Evolutionary conservation across 2,329 filamentous ascomycete species (phyloP), one percentile per base, ranked within the genome.

Genomic region (Fusarium musae): DNA sequence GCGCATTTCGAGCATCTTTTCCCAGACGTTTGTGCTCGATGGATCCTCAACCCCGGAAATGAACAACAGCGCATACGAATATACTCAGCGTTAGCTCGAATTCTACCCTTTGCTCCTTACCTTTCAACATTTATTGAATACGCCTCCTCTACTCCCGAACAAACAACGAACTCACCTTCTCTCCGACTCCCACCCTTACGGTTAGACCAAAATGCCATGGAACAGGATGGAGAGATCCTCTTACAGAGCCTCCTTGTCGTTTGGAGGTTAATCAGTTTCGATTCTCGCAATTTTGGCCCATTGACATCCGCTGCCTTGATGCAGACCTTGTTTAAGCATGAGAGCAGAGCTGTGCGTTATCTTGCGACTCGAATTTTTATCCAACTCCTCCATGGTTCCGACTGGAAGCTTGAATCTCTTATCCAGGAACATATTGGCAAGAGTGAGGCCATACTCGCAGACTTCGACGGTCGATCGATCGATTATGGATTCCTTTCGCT

Each of bases 331-430:
- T 92, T 97, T 75, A 84, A 85, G 58, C 88, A 92, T 79, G 78
- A 82, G 52, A 86, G 87, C 74, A 84, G 83, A 66, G 84, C 88
- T 21, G 88, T 97, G 57, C 90, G 93, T 82, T 97, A 95, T 81
- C 86, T 98, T 69, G 92, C 95, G 19, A 88, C 97, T 63, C 90
- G 94, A 72, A 90, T 95, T 66, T 93, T 97, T 73, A 95, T 92
- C 78, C 86, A 94, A 71, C 90, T 94, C 64, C 89, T 97, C 75
- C 90, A 91, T 77, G 93, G 93, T 36, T 92, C 96, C 8, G 96
- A 99, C 81, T 85, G 88, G 72, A 93, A 93, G 70, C 87, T 93
- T 53, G 92, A 97, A 78, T 85, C 88, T 54, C 91, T 97, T 80
- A 83, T 97, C 37, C 83, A 85, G 54, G 86, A 89, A 77, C 87